Evolutionary conservation across 371 early-diverging fungal species (phyloP).

Genomic region (Apophysomyces elegans): DNA sequence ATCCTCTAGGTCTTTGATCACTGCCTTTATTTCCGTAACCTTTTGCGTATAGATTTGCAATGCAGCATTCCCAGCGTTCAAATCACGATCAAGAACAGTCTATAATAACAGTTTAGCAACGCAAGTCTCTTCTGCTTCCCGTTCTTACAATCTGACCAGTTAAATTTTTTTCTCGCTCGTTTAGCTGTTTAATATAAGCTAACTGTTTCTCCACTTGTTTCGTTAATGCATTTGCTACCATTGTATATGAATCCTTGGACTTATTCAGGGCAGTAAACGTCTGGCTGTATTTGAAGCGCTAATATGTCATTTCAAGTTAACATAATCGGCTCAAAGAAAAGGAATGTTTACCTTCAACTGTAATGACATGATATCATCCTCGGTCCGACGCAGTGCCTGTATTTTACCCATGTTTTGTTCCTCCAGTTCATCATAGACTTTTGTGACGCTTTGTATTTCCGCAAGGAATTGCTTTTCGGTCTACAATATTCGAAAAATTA

Average conservation of each 20-base stretch:
- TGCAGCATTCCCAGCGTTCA: slow-evolving; percentile 45
- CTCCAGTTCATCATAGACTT: slow-evolving; percentile 79
- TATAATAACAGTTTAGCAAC: slow-evolving; percentile 3
- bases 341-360: slow-evolving; percentile 60
- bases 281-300: slow-evolving; percentile 74
- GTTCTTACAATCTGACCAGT: slow-evolving; percentile 61
- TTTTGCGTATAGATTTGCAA: slow-evolving; percentile 55
- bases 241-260: slow-evolving; percentile 68
- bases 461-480: slow-evolving; percentile 65
- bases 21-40: slow-evolving; percentile 42
- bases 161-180: slow-evolving; percentile 75
- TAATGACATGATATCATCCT: slow-evolving; percentile 76
- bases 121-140: neutral
- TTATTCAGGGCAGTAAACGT: slow-evolving; percentile 71
- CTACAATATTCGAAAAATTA: slow-evolving; percentile 13
- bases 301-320: slow-evolving; percentile 21
- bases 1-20: slow-evolving; percentile 47
- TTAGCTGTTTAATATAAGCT: slow-evolving; percentile 77
- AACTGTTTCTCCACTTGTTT: slow-evolving; percentile 83
- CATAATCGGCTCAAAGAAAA: neutral
- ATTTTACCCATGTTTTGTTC: slow-evolving; percentile 81
- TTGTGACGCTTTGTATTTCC: slow-evolving; percentile 80
- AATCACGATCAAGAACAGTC: slow-evolving; percentile 49
- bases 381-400: slow-evolving; percentile 71
- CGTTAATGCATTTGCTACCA: slow-evolving; percentile 69